Evolutionary conservation across 768 basidiomycete genomes (phyloP).

Genomic region (Sporobolomyces phaffii): DNA sequence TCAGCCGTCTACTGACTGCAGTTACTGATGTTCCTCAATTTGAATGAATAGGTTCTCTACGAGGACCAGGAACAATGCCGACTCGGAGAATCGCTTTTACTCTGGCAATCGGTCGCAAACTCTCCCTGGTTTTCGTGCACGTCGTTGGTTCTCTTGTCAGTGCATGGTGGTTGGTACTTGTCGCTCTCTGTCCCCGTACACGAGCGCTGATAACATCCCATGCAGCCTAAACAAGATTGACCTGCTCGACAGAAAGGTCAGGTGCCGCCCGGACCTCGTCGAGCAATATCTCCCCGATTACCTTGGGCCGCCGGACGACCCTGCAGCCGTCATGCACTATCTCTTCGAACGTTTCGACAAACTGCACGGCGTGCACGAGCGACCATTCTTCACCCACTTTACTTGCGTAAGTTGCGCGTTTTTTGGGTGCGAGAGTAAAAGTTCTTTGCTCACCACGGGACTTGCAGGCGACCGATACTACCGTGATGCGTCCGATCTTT

Average conservation of each 20-base stretch:
- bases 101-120: slow-evolving; percentile 52
- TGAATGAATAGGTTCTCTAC: slow-evolving; percentile 54
- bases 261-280: slow-evolving; percentile 72
- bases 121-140: slow-evolving; percentile 79
- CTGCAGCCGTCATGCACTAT: slow-evolving; percentile 70
- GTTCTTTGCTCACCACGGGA: background rate
- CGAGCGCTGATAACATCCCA: background rate
- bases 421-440: background rate
- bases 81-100: slow-evolving; percentile 89
- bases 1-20: background rate
- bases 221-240: slow-evolving; percentile 55
- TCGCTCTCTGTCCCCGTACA: no score
- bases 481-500: background rate
- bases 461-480: slow-evolving; percentile 13
- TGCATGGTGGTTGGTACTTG: background rate
- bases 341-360: slow-evolving; percentile 71
- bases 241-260: slow-evolving; percentile 62
- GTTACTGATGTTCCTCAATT: background rate
- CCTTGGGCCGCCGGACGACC: slow-evolving; percentile 72
- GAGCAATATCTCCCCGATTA: slow-evolving; percentile 85
- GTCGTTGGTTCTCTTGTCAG: slow-evolving; percentile 58
- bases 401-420: slow-evolving; percentile 2
- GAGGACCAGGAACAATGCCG: slow-evolving; percentile 59
- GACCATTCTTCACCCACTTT: background rate
- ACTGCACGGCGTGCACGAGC: slow-evolving; percentile 55